These are phyloP conservation scores for Whalleya microplaca DNA, from an alignment of 2,329 filamentous ascomycete genomes.

Conservation along the genomic window DNA sequence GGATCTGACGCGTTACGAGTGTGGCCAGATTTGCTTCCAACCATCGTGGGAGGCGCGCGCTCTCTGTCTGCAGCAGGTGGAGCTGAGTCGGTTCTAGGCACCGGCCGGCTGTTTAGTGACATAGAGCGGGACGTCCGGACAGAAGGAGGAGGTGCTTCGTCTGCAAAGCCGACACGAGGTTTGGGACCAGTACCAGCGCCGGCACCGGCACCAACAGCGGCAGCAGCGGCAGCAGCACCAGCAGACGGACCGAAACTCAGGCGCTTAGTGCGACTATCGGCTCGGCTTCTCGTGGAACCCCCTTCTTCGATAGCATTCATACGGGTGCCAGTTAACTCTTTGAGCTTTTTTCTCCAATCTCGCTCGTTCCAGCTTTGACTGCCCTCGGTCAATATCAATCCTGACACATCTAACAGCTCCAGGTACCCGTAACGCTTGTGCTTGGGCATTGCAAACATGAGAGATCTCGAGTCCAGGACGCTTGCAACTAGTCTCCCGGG, in stretches of 20 bases:
- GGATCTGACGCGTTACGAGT: conserved; percentile 54
- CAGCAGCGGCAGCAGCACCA: no score
- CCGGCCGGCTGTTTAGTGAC: conserved; percentile 46
- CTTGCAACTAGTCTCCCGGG: conserved; percentile 87
- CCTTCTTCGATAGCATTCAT: conserved; percentile 66
- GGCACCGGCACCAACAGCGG: no score
- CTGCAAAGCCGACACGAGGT: conserved; percentile 61
- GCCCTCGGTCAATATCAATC: conserved; percentile 76
- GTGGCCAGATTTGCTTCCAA: conserved; percentile 41
- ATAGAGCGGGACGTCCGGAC: conserved; percentile 57
- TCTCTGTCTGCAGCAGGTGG: conserved; percentile 47
- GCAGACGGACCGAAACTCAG: conserved; percentile 52
- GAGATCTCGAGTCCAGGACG: conserved; percentile 79
- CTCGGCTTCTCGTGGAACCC: conserved; percentile 49
- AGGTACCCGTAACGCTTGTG: conserved; percentile 87
- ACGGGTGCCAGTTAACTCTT: conserved; percentile 81
- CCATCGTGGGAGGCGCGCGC: conserved; percentile 41
- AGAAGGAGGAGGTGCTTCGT: conserved; percentile 49
- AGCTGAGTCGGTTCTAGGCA: conserved; percentile 53
- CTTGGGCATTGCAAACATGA: conserved; percentile 98
- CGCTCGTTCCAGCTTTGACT: conserved; percentile 80
- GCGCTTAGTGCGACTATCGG: conserved; percentile 62
- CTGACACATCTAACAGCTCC: conserved; percentile 82
- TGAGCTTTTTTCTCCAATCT: conserved; percentile 88
- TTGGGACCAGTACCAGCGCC: conserved; percentile 38